Base-by-base conservation (phyloP, 768 basidiomycete species). In the Pisolithus tinctorius region DNA sequence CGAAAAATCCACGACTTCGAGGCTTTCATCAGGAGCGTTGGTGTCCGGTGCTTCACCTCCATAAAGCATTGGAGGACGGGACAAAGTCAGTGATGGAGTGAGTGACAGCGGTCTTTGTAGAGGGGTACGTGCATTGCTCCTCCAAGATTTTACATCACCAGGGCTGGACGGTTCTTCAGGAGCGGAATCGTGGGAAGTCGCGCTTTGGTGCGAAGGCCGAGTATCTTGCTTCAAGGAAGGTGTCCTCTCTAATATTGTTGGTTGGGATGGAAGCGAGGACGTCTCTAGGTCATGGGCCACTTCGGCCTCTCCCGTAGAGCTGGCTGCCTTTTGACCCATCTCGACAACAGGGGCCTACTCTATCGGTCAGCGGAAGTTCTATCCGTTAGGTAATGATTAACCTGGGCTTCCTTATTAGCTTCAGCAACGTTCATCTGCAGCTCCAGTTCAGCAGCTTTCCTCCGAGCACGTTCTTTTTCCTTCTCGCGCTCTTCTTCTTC, bases 401-500 rank as follows among this genome's bases (percentile, higher is more conserved):
- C 67, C 47, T 67, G 60, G 13, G 55, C 39, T 39, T 59, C 47
- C 45, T 54, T 54, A 23, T 30, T 45, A 14, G 51, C 50, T 29
- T 53, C 57, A 4, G 36, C 27, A 8, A 69, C 71, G 54, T 78
- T 81, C 63, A 86, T 79, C 62, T 74, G 81, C 49, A 75, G 84
- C 67, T 88, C 87, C 23, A 90, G 63, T 62, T 88, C 86, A 10
- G 74, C 78, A 26, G 88, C 91, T 66, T 93, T 95, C 68, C 71
- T 79, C 54, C 80, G 75, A 13, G 92, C 93, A 14, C 92, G 75
- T 59, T 93, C 90, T 58, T 81, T 80, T 65, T 86, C 84, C 44
- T 80, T 84, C 62, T 89, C 83, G 14, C 91, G 77, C 57, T 88
- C 84, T 54, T 83, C 85, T 63, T 94, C 93, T 58, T 93, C 92